Conservation (phyloP, 257 asterid genomes). For the Anisodus acutangulus region DNA sequence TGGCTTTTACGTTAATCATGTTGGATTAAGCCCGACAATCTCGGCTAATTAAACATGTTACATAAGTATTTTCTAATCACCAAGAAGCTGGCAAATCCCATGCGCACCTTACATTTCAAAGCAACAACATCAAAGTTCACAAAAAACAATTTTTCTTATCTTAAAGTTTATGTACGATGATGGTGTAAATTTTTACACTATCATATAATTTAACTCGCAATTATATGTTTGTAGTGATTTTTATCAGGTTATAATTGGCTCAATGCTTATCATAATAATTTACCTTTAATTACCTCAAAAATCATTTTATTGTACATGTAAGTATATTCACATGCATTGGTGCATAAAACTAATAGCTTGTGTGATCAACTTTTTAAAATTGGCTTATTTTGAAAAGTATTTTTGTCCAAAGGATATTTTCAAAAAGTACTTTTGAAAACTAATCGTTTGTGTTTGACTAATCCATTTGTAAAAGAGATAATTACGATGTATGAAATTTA, state of each 20-base stretch:
- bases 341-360: not conserved
- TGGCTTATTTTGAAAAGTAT: not conserved
- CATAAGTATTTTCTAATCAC: not conserved
- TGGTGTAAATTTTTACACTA: no score
- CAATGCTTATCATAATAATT: no score
- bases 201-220: no score
- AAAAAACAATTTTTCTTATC: not conserved
- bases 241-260: not conserved
- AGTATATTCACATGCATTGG: not conserved
- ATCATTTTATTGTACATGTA: not conserved
- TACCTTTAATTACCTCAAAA: not conserved
- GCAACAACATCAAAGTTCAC: not conserved
- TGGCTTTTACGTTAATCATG: slow-evolving; percentile 34
- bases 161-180: not conserved
- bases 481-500: no score
- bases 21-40: slow-evolving; percentile 46
- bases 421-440: no score
- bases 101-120: not conserved
- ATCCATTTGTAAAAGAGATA: no score
- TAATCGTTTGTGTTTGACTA: no score
- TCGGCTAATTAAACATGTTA: slow-evolving; percentile 17
- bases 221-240: no score
- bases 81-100: slow-evolving; percentile 27
- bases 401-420: no score
- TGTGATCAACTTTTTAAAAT: not conserved